A percentile compares a stretch with the other conserved stretches of the same genome.
These are phyloP conservation scores for Dichotomopilus funicola DNA, from an alignment of 2,329 filamentous ascomycete genomes.

Conservation along the genomic window DNA sequence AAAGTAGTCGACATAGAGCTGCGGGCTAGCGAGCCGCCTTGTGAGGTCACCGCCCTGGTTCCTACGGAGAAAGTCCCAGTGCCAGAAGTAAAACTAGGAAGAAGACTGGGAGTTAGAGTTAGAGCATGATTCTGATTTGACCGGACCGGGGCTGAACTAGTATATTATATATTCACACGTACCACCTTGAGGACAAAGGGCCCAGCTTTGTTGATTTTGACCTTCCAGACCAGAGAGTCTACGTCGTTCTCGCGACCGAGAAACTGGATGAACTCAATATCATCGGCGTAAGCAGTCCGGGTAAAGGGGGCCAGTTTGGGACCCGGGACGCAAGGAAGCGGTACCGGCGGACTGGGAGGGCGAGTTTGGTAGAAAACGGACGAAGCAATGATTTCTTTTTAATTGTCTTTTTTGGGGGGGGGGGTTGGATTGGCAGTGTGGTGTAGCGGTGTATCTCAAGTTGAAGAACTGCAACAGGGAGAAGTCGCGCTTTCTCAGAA, in stretches of 20 bases:
- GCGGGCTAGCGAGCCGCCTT: neutral
- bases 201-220: slow-evolving; percentile 5
- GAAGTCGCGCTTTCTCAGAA: slow-evolving; percentile 1
- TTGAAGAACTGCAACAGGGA: neutral
- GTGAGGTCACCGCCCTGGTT: neutral
- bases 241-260: slow-evolving; percentile 2
- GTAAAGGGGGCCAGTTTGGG: slow-evolving; percentile 11
- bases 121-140: neutral
- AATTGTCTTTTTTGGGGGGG: neutral
- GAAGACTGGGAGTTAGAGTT: slow-evolving; percentile 1
- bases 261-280: slow-evolving; percentile 9
- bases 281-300: neutral
- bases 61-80: neutral
- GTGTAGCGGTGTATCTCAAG: neutral
- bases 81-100: slow-evolving; percentile 4
- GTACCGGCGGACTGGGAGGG: slow-evolving; percentile 3
- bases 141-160: neutral
- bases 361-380: neutral
- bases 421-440: neutral
- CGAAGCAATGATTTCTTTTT: slow-evolving; percentile 2
- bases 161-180: neutral
- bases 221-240: slow-evolving; percentile 11
- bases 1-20: slow-evolving; percentile 11
- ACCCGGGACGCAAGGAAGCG: slow-evolving; percentile 9
- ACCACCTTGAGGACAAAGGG: slow-evolving; percentile 8